Percentiles rank a stretch among this genome's conserved stretches.
Evolutionary conservation across 2,329 filamentous ascomycete genomes (phyloP).

Genomic region (Falciphora oryzae): DNA sequence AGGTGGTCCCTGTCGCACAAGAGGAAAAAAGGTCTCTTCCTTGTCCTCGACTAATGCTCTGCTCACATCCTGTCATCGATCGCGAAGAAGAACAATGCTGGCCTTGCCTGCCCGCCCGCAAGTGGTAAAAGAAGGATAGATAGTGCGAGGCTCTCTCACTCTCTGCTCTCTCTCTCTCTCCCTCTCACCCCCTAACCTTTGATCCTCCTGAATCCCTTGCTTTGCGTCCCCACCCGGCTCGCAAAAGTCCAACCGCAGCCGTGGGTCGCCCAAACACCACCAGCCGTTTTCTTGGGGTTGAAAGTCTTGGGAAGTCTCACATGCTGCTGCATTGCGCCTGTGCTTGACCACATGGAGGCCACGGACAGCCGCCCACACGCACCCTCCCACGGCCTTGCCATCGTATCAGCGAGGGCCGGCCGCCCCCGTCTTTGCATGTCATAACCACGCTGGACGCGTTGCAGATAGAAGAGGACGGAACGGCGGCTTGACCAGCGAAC

Average conservation of each 20-base stretch:
- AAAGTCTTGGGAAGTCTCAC: background rate
- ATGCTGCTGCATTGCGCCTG: background rate
- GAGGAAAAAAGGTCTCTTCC: background rate
- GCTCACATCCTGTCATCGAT: background rate
- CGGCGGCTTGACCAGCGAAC: background rate
- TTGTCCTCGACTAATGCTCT: background rate
- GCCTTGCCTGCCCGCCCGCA: too few species aligned
- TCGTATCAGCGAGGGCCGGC: background rate
- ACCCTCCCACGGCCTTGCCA: background rate
- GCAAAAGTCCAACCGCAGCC: background rate
- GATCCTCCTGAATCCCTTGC: background rate
- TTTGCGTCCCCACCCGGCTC: background rate
- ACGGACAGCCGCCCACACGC: too few species aligned
- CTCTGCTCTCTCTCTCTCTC: too few species aligned
- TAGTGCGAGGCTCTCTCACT: background rate
- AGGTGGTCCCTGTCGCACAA: background rate
- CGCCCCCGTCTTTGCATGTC: background rate
- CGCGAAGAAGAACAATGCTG: background rate
- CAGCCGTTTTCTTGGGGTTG: too few species aligned
- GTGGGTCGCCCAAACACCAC: background rate
- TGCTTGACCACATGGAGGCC: background rate
- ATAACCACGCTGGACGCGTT: background rate
- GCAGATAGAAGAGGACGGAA: background rate
- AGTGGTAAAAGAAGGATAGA: background rate
- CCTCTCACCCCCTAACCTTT: background rate